phyloP scores from a whole-genome alignment of 129 eudicot genomes.

The Helianthus annuus region HanXRQr2.0-SUNRISE NC_035444.2:19399657-19400156 shows the following conservation, averaged over 20 bases:
- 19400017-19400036: not conserved
- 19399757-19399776: slow-evolving; percentile 87
- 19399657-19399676: slow-evolving; percentile 7
- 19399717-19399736: slow-evolving; percentile 38
- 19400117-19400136: not conserved
- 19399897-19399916: slow-evolving; percentile 98
- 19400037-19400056: not conserved
- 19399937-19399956: slow-evolving; percentile 82
- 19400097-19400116: not conserved
- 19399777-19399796: slow-evolving; percentile 84
- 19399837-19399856: slow-evolving; percentile 81
- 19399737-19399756: slow-evolving; percentile 74
- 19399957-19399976: slow-evolving; percentile 51
- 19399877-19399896: slow-evolving; percentile 91
- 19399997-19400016: not conserved
- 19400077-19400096: not conserved
- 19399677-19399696: slow-evolving; percentile 16
- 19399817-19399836: slow-evolving; percentile 81
- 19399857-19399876: slow-evolving; percentile 71
- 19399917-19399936: slow-evolving; percentile 92
- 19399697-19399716: slow-evolving; percentile 17
- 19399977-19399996: not conserved
- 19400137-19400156: not conserved
- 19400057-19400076: not conserved
- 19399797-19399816: slow-evolving; percentile 91